Conservation (phyloP, 148 eudicot genomes). For the Polygonum aviculare region DNA sequence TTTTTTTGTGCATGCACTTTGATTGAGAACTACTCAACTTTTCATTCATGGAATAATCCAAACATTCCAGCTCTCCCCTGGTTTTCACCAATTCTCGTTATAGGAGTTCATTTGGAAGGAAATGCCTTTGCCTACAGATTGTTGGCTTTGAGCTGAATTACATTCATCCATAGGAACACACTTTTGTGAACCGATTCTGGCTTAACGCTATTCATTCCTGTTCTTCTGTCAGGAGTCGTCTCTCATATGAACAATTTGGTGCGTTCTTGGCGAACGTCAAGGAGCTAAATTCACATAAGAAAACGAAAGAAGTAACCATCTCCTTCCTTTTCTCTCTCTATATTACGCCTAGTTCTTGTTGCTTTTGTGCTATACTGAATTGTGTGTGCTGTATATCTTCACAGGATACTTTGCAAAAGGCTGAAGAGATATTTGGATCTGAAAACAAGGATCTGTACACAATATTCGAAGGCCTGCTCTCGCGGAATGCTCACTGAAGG, state of each 20-base stretch:
- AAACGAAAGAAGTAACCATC: constrained; percentile 67
- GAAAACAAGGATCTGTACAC: constrained; percentile 77
- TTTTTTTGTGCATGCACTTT: background rate
- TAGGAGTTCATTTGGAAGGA: background rate
- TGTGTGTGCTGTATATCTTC: background rate
- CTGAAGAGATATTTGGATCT: constrained; percentile 84
- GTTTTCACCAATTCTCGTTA: background rate
- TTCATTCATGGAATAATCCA: too few relatives aligned
- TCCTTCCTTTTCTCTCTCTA: background rate
- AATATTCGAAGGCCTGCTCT: constrained; percentile 71
- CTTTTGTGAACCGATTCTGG: background rate
- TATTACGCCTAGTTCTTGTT: background rate
- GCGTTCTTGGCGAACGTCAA: constrained; percentile 91
- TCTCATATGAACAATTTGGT: constrained; percentile 90
- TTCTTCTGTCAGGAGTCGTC: constrained; percentile 52
- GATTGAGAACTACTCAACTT: too few relatives aligned
- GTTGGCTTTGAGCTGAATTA: background rate
- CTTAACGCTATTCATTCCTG: background rate
- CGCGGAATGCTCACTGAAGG: constrained; percentile 54
- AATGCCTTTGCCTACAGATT: background rate
- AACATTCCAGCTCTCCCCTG: too few relatives aligned
- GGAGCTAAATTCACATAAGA: constrained; percentile 87
- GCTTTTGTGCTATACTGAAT: background rate
- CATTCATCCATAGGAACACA: background rate
- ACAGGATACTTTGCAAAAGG: constrained; percentile 81